phyloP scores from a whole-genome alignment of 257 asterid genomes.

The Ehretia macrophylla region DNA sequence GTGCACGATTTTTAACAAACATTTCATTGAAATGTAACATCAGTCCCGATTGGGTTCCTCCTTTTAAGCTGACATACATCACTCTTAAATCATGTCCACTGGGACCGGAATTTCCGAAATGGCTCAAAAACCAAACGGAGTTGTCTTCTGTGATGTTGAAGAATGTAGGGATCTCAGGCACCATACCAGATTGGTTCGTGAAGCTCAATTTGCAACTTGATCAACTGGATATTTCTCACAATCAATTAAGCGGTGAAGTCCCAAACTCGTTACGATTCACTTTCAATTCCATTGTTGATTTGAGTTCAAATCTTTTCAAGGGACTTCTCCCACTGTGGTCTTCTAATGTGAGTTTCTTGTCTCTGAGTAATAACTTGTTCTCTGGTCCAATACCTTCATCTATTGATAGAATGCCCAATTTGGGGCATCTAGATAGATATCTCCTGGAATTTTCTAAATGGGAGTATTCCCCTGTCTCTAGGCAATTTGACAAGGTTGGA shows the following conservation, averaged over 20 bases:
- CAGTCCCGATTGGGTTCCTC: constrained; percentile 21
- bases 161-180: constrained; percentile 12
- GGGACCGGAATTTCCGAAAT: constrained; percentile 21
- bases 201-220: constrained; percentile 2
- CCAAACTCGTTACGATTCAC: too few relatives aligned
- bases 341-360: constrained; percentile 17
- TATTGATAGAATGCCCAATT: constrained; percentile 20
- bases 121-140: constrained; percentile 24
- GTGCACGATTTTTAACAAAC: constrained; percentile 1
- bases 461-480: constrained; percentile 27
- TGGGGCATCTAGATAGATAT: constrained; percentile 26
- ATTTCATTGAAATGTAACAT: constrained; percentile 12
- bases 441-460: constrained; percentile 21
- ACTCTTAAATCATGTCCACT: constrained; percentile 14
- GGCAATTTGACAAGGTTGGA: constrained; percentile 16
- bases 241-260: too few relatives aligned
- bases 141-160: constrained; percentile 10
- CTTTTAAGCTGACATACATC: constrained; percentile 22
- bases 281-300: too few relatives aligned
- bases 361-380: constrained; percentile 27
- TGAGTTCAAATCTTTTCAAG: constrained; percentile 17
- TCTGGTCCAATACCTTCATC: constrained; percentile 30
- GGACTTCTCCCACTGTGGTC: constrained; percentile 40
- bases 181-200: constrained; percentile 31
- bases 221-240: not conserved